Evolutionary conservation across 345 rosid species (phyloP).

Genomic region (Dipteronia dyeriana): DNA sequence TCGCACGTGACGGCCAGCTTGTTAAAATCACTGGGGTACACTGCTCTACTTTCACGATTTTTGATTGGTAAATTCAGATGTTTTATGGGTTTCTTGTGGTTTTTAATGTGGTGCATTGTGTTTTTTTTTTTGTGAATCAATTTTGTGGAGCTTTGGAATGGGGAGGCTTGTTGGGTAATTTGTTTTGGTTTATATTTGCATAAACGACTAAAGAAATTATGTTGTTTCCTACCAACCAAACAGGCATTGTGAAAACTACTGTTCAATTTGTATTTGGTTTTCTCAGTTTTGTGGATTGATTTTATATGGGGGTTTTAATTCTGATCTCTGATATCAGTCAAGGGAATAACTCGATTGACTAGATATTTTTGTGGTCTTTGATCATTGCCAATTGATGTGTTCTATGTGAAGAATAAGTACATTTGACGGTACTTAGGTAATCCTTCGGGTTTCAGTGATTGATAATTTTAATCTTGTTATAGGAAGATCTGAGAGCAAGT

Average conservation of each 20-base stretch:
- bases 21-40: constrained; percentile 55
- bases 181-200: neutral
- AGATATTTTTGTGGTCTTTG: neutral
- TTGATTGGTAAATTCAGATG: neutral
- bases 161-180: neutral
- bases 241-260: neutral
- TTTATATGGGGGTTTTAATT: neutral
- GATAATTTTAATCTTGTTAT: neutral
- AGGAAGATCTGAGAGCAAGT: neutral
- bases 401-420: neutral
- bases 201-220: neutral
- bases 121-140: neutral
- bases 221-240: constrained; percentile 6
- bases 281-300: neutral
- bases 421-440: neutral
- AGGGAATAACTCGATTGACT: neutral
- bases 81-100: constrained; percentile 14
- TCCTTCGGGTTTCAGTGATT: neutral
- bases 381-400: neutral
- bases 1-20: constrained; percentile 50
- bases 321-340: neutral
- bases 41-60: constrained; percentile 13
- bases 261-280: neutral
- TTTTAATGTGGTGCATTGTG: constrained; percentile 5
- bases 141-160: neutral